These are phyloP conservation scores for Globisporangium perplexum DNA, from an alignment of 352 stramenopile species.

Conservation along the genomic window DNA sequence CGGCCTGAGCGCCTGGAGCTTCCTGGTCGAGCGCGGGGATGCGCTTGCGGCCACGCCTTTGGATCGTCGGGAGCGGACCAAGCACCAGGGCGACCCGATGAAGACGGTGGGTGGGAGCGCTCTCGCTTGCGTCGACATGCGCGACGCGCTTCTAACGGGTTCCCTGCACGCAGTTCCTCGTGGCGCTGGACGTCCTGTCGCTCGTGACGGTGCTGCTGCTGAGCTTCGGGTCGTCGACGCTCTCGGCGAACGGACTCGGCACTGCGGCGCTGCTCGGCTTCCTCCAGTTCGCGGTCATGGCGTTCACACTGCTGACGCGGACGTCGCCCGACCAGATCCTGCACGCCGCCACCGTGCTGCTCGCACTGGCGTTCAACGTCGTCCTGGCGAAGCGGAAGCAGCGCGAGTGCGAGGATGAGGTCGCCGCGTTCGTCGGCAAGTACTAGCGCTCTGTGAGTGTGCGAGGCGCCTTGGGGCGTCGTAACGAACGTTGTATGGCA, in stretches of 20 bases:
- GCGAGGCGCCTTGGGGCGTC: no score
- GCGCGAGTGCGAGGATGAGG: constrained; percentile 19
- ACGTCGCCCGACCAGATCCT: constrained; percentile 23
- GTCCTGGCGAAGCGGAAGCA: constrained; percentile 20
- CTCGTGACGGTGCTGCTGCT: constrained; percentile 39
- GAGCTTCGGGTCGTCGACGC: constrained; percentile 19
- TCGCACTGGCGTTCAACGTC: constrained; percentile 21
- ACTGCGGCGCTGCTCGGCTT: constrained; percentile 28
- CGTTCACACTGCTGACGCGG: constrained; percentile 30
- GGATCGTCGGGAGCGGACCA: neutral
- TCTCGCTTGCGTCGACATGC: neutral
- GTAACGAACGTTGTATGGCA: neutral
- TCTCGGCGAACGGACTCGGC: constrained; percentile 31
- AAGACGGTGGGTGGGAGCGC: neutral
- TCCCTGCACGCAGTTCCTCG: constrained; percentile 26
- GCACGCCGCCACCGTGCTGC: constrained; percentile 30
- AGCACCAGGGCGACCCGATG: neutral
- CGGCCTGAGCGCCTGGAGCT: constrained; percentile 30
- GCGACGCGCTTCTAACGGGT: neutral
- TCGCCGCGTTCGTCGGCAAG: constrained; percentile 23
- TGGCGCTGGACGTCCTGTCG: constrained; percentile 37
- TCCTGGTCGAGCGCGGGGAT: neutral
- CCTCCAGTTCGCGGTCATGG: constrained; percentile 34
- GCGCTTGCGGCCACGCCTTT: neutral
- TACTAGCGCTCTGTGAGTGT: constrained; percentile 1